Percentiles rank a stretch among this genome's conserved stretches.
Evolutionary conservation across 176 grass and related monocot genomes (phyloP).

Genomic region (Raddia guianensis): DNA sequence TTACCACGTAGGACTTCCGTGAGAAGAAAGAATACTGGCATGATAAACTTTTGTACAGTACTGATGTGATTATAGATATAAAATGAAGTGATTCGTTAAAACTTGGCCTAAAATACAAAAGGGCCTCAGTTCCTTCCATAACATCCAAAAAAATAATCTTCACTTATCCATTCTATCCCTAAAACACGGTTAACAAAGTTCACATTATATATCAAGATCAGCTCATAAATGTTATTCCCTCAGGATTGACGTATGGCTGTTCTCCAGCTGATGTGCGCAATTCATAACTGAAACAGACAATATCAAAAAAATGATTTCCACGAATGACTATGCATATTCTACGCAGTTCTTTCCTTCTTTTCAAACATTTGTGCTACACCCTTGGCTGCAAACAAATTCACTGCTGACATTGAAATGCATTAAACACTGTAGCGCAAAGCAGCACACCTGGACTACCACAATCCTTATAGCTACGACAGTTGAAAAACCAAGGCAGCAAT

Average conservation of each 20-base stretch:
- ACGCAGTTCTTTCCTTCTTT: too few species aligned
- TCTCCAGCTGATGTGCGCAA: background rate
- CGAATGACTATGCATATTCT: constrained; percentile 7
- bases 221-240: background rate
- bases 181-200: background rate
- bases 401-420: background rate
- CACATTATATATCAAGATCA: background rate
- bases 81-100: background rate
- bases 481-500: background rate
- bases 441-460: background rate
- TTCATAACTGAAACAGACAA: background rate
- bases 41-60: background rate
- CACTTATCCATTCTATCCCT: background rate
- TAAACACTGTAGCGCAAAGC: background rate
- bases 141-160: background rate
- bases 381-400: constrained; percentile 10
- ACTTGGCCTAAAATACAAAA: background rate
- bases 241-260: background rate
- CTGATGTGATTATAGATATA: background rate
- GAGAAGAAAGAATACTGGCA: background rate
- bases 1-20: background rate
- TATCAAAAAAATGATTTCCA: background rate
- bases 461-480: background rate
- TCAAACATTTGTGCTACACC: background rate
- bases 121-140: background rate